Evolutionary conservation across 257 asterid species (phyloP).

Genomic region (Solanum etuberosum): DNA sequence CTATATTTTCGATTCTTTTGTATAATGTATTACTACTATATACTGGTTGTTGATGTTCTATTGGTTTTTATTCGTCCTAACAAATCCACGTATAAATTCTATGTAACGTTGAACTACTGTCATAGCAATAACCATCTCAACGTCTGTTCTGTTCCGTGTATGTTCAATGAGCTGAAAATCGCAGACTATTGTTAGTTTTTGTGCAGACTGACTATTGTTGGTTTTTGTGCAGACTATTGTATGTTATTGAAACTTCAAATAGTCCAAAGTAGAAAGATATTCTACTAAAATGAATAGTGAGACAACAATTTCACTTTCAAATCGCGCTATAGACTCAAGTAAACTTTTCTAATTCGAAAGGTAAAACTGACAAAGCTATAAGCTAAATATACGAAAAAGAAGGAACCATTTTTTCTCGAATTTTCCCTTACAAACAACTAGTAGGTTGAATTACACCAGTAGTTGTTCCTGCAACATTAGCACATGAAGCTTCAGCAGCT

Average conservation of each 20-base stretch:
- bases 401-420: background rate
- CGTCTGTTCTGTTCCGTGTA: background rate
- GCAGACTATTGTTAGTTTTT: slow-evolving; percentile 11
- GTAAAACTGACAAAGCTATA: background rate
- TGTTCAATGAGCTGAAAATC: background rate
- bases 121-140: background rate
- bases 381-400: background rate
- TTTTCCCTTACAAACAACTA: background rate
- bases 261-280: background rate
- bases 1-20: background rate
- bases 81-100: background rate
- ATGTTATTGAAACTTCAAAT: background rate
- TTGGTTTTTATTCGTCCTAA: background rate
- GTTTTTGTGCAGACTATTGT: background rate
- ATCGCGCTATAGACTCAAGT: background rate
- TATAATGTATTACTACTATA: background rate
- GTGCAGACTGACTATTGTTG: background rate
- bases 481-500: background rate
- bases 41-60: background rate
- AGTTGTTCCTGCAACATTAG: slow-evolving; percentile 1
- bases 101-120: background rate
- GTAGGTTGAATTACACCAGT: background rate
- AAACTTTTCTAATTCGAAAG: background rate
- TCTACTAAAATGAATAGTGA: background rate
- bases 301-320: background rate